Percentiles rank a stretch among this genome's conserved stretches.
Conservation (phyloP, 768 basidiomycete genomes). For the Boletus vermiculosoides region DNA sequence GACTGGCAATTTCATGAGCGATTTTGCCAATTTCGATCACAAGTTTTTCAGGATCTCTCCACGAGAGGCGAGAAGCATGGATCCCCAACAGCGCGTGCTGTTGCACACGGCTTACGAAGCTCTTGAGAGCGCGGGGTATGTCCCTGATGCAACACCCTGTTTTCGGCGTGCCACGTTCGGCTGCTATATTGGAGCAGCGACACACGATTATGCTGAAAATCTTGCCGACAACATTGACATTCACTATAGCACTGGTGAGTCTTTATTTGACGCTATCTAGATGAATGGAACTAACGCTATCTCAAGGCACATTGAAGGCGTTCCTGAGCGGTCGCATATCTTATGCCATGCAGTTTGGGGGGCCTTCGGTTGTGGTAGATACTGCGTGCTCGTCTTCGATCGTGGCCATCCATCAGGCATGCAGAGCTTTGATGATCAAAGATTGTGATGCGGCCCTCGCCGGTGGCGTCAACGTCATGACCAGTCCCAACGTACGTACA, state of each 20-base stretch:
- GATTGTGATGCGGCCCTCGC: constrained; percentile 72
- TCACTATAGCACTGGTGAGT: constrained; percentile 65
- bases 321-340: constrained; percentile 74
- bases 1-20: constrained; percentile 63
- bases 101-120: constrained; percentile 68
- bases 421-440: constrained; percentile 56
- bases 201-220: constrained; percentile 69
- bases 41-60: constrained; percentile 72
- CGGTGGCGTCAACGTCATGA: constrained; percentile 71
- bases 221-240: constrained; percentile 60
- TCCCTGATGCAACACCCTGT: constrained; percentile 53
- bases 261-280: not conserved
- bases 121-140: constrained; percentile 68
- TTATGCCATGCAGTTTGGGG: constrained; percentile 63
- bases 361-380: constrained; percentile 70
- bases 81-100: constrained; percentile 71
- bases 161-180: constrained; percentile 57
- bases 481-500: constrained; percentile 63
- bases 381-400: constrained; percentile 75
- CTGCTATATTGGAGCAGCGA: constrained; percentile 67
- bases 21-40: constrained; percentile 62
- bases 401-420: constrained; percentile 67
- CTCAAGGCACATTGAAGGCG: constrained; percentile 56
- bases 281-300: not conserved
- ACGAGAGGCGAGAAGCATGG: constrained; percentile 72